Evolutionary conservation across 495 filamentous ascomycete species (phyloP).

Genomic region (Melanomma pulvis-pyrius): DNA sequence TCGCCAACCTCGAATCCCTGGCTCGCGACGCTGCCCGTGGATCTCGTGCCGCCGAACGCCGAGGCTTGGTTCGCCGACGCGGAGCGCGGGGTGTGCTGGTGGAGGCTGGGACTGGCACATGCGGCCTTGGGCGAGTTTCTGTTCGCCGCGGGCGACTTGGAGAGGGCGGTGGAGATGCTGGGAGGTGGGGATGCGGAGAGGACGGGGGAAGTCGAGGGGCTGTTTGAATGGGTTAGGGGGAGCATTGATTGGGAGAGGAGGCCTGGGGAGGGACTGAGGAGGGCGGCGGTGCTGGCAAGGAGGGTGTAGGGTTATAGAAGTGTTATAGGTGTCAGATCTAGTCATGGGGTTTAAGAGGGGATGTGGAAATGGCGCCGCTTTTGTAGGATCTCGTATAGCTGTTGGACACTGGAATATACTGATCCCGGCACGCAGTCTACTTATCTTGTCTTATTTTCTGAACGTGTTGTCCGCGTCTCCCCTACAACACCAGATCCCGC

Average conservation of each 20-base stretch:
- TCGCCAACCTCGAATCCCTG: slow-evolving; percentile 17
- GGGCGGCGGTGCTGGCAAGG: slow-evolving; percentile 11
- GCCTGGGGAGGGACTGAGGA: slow-evolving; percentile 17
- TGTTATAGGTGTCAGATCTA: too few relatives aligned
- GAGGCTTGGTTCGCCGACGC: slow-evolving; percentile 18
- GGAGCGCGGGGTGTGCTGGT: slow-evolving; percentile 16
- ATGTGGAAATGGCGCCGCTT: too few relatives aligned
- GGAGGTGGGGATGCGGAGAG: background rate
- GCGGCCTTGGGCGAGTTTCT: slow-evolving; percentile 22
- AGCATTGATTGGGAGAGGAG: slow-evolving; percentile 23
- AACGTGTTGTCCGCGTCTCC: too few relatives aligned
- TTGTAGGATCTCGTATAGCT: background rate
- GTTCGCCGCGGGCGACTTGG: slow-evolving; percentile 30
- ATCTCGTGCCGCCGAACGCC: slow-evolving; percentile 22
- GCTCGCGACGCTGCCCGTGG: slow-evolving; percentile 14
- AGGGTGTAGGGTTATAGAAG: too few relatives aligned
- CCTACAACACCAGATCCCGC: too few relatives aligned
- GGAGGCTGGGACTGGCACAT: slow-evolving; percentile 11
- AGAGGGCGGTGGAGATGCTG: slow-evolving; percentile 20
- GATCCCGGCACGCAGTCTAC: background rate
- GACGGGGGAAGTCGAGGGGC: background rate
- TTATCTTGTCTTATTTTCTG: too few relatives aligned
- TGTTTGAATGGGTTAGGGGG: slow-evolving; percentile 21
- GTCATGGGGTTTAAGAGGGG: too few relatives aligned
- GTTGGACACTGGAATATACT: background rate